Evolutionary conservation across 1,139 yeast species (phyloP).

Genomic region (Debaryomycetaceae sp.): DNA sequence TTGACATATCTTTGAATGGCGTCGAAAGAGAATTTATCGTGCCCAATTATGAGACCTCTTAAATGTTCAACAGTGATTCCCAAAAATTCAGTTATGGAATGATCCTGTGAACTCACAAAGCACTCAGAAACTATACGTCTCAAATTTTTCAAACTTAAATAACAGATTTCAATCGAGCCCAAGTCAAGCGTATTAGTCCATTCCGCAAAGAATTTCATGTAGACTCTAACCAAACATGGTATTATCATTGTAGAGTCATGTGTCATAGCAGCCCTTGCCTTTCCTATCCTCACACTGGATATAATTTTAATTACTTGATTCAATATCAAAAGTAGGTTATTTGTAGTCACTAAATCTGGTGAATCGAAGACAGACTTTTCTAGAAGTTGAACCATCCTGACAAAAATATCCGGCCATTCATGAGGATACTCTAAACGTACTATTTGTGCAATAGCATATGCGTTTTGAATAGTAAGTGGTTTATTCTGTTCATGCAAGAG

Average conservation of each 20-base stretch:
- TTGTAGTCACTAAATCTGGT: conserved; percentile 49
- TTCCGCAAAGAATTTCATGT: conserved; percentile 53
- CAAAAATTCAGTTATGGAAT: conserved; percentile 59
- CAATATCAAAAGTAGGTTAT: conserved; percentile 61
- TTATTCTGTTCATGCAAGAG: conserved; percentile 66
- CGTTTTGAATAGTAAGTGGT: conserved; percentile 75
- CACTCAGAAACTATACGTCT: conserved; percentile 78
- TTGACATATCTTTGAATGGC: conserved; percentile 66
- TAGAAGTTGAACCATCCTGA: conserved; percentile 43
- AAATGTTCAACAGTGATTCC: conserved; percentile 57
- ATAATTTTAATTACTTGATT: conserved; percentile 76
- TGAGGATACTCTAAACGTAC: conserved; percentile 81
- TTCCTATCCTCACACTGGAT: conserved; percentile 76
- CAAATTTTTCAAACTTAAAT: conserved; percentile 68
- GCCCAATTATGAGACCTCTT: conserved; percentile 50
- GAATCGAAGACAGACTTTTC: conserved; percentile 45
- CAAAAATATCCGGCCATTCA: conserved; percentile 82
- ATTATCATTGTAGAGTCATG: conserved; percentile 61
- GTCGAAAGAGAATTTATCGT: conserved; percentile 54
- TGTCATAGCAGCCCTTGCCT: conserved; percentile 76
- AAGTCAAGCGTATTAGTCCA: conserved; percentile 54
- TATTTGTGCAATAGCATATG: conserved; percentile 74
- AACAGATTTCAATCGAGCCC: conserved; percentile 65
- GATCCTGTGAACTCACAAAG: conserved; percentile 62
- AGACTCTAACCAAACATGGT: conserved; percentile 56